Percentiles rank a stretch among this genome's conserved stretches.
Conservation (phyloP, 805 yeast genomes). For the Kockiozyma suomiensis region DNA sequence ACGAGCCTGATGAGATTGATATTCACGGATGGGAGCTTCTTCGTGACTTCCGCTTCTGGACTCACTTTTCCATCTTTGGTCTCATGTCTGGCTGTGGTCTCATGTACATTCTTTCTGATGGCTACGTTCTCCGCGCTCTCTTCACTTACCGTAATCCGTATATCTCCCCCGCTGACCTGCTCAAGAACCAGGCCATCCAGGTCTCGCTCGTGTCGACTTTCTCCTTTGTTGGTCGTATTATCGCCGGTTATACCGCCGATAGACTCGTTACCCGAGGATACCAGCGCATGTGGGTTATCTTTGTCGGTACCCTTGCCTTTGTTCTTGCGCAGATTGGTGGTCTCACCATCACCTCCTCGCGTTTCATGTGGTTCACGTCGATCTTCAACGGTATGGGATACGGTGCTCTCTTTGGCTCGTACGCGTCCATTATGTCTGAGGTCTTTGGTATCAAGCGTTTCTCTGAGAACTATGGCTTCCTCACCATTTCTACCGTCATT, state of each 20-base stretch:
- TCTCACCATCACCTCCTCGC: conserved; percentile 42
- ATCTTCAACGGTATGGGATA: conserved; percentile 68
- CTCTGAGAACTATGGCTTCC: conserved; percentile 73
- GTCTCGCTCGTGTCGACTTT: conserved; percentile 71
- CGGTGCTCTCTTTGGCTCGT: conserved; percentile 70
- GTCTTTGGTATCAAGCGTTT: conserved; percentile 68
- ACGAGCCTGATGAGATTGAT: conserved; percentile 24
- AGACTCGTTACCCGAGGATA: conserved; percentile 51
- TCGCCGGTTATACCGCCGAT: conserved; percentile 68
- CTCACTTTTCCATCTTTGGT: conserved; percentile 54
- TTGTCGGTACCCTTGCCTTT: conserved; percentile 55
- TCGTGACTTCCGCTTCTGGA: conserved; percentile 50
- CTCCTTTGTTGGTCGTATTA: conserved; percentile 66
- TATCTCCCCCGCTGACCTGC: conserved; percentile 44
- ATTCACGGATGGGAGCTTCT: conserved; percentile 32
- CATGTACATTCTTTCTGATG: conserved; percentile 73
- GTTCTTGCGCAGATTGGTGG: conserved; percentile 57
- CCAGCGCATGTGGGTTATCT: conserved; percentile 58
- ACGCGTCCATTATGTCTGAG: conserved; percentile 78
- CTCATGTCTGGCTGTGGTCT: conserved; percentile 69
- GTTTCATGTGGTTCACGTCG: conserved; percentile 54
- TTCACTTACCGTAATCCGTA: conserved; percentile 33
- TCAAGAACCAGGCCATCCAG: conserved; percentile 65
- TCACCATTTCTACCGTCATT: conserved; percentile 67
- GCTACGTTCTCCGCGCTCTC: conserved; percentile 64